phyloP scores from a whole-genome alignment of 1,284 basidiomycete species.

The Gomphus bonarii region DNA sequence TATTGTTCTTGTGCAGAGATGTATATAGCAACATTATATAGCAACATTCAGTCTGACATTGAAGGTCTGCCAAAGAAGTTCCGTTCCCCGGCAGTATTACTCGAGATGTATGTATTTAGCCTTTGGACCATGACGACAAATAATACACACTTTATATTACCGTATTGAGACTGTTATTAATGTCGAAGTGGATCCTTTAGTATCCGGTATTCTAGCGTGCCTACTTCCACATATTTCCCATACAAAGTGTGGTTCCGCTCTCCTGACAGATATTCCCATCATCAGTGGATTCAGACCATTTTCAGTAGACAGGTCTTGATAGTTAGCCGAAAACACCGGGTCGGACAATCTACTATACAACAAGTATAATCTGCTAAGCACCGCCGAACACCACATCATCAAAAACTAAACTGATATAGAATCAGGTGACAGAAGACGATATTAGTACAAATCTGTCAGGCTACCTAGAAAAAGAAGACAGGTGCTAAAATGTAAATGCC shows the following conservation, averaged over 20 bases:
- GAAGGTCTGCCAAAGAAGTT: too few relatives aligned
- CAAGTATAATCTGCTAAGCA: background rate
- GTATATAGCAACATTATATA: background rate
- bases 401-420: background rate
- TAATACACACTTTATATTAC: background rate
- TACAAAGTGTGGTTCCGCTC: too few relatives aligned
- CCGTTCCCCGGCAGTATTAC: too few relatives aligned
- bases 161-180: too few relatives aligned
- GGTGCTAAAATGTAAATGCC: background rate
- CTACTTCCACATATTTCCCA: too few relatives aligned
- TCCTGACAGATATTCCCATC: too few relatives aligned
- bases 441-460: background rate
- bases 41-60: background rate
- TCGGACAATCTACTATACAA: background rate
- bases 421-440: background rate
- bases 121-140: background rate
- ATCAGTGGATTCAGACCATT: too few relatives aligned
- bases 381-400: background rate
- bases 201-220: too few relatives aligned
- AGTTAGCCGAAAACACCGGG: too few relatives aligned
- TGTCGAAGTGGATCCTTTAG: too few relatives aligned
- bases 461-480: background rate
- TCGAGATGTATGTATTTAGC: too few relatives aligned
- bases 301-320: too few relatives aligned
- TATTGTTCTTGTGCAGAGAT: background rate